Evolutionary conservation across 345 rosid genomes (phyloP).

Genomic region (Diplotaxis tenuifolia): DNA sequence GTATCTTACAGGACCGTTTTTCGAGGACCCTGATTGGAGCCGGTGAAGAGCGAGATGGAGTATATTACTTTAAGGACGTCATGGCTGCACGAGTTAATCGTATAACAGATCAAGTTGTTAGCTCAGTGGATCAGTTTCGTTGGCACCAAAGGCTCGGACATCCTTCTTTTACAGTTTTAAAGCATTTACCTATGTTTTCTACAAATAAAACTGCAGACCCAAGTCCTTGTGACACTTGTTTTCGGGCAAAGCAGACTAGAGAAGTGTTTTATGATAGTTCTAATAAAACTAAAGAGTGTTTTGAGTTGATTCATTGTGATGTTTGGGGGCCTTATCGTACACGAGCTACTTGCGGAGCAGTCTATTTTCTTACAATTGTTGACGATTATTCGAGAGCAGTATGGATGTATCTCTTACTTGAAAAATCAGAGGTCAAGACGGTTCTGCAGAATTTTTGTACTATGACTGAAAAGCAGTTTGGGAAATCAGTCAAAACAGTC

Average conservation of each 20-base stretch:
- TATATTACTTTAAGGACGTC: not conserved
- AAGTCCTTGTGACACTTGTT: not conserved
- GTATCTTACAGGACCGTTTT: not conserved
- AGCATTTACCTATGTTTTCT: not conserved
- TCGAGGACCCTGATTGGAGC: not conserved
- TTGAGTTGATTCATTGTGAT: not conserved
- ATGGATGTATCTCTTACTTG: not conserved
- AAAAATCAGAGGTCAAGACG: not conserved
- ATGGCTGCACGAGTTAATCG: not conserved
- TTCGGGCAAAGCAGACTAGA: not conserved
- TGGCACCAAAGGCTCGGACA: not conserved
- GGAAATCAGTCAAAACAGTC: not conserved
- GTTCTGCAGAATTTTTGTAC: not conserved
- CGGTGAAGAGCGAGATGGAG: not conserved
- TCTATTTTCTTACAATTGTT: not conserved
- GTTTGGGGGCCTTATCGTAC: not conserved
- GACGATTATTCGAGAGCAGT: not conserved
- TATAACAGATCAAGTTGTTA: not conserved
- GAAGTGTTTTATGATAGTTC: not conserved
- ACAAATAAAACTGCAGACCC: not conserved
- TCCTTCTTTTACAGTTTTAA: not conserved
- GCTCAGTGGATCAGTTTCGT: not conserved
- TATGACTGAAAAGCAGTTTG: not conserved
- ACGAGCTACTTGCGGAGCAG: not conserved
- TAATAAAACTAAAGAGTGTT: not conserved